A percentile compares a stretch with the other conserved stretches of the same genome.
phyloP scores from a whole-genome alignment of 805 yeast species.

The Yarrowia osloensis region DNA sequence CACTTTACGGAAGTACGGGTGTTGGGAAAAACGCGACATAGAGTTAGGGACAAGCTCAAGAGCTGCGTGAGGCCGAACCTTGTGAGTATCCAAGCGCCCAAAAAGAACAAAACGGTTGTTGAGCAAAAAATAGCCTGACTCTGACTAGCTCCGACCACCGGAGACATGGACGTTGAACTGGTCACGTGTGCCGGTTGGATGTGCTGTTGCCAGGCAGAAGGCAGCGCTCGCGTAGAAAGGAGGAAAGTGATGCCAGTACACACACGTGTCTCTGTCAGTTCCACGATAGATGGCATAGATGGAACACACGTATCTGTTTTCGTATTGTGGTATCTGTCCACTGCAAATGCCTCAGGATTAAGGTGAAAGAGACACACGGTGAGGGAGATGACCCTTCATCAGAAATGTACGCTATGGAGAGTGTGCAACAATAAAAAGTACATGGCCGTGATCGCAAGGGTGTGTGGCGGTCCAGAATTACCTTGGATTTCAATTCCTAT shows the following conservation, averaged over 20 bases:
- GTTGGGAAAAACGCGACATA: slow-evolving; percentile 25
- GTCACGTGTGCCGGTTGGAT: not conserved
- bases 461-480: not conserved
- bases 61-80: slow-evolving; percentile 2
- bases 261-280: no score
- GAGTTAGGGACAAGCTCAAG: slow-evolving; percentile 6
- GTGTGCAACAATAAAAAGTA: not conserved
- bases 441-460: not conserved
- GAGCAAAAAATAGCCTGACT: slow-evolving; percentile 1
- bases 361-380: not conserved
- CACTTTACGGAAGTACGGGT: slow-evolving; percentile 27
- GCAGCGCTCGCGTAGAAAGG: no score
- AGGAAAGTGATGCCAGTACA: no score
- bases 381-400: not conserved
- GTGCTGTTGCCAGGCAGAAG: no score
- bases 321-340: no score
- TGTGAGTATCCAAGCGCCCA: not conserved
- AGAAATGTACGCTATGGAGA: not conserved
- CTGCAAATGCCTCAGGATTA: slow-evolving; percentile 1
- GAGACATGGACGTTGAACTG: slow-evolving; percentile 8
- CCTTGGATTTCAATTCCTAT: not conserved
- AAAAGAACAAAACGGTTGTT: slow-evolving; percentile 10
- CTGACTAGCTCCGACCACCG: not conserved
- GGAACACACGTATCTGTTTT: no score
- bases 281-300: no score